Percentiles rank a stretch among this genome's conserved stretches.
These are phyloP conservation scores for Boechera retrofracta DNA, from an alignment of 345 rosid species.

Conservation along the genomic window DNA sequence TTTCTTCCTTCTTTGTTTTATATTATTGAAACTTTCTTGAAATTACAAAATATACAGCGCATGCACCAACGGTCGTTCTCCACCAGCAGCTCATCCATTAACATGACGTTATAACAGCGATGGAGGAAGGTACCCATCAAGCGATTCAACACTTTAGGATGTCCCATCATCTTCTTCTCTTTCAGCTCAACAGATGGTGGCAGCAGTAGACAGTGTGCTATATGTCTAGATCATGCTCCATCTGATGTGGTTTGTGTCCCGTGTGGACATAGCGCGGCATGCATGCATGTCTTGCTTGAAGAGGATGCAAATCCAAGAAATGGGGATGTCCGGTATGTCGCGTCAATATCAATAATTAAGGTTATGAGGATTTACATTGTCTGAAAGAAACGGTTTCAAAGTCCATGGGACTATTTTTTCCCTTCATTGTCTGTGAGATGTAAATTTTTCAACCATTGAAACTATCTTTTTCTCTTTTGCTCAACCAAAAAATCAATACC, in stretches of 20 bases:
- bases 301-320: slow-evolving; percentile 76
- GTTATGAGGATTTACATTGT: slow-evolving; percentile 75
- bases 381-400: slow-evolving; percentile 44
- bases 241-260: slow-evolving; percentile 90
- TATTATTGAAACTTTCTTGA: slow-evolving; percentile 7
- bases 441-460: slow-evolving; percentile 24
- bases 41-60: slow-evolving; percentile 51
- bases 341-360: slow-evolving; percentile 65
- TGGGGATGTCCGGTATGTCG: slow-evolving; percentile 97
- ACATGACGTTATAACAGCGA: slow-evolving; percentile 44
- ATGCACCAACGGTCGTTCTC: slow-evolving; percentile 73
- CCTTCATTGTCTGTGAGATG: slow-evolving; percentile 27
- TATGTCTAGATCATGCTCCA: slow-evolving; percentile 85
- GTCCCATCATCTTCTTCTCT: slow-evolving; percentile 35
- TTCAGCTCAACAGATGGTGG: slow-evolving; percentile 44
- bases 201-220: slow-evolving; percentile 59
- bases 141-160: slow-evolving; percentile 63
- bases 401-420: slow-evolving; percentile 12
- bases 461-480: slow-evolving; percentile 3
- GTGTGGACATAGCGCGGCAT: slow-evolving; percentile 95
- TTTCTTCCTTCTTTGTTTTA: neutral
- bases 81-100: slow-evolving; percentile 73
- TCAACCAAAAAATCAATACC: neutral
- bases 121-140: slow-evolving; percentile 70
- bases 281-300: slow-evolving; percentile 77